Conservation (phyloP, 192 early-diverging fungal species). For the Mortierella hygrophila region DNA sequence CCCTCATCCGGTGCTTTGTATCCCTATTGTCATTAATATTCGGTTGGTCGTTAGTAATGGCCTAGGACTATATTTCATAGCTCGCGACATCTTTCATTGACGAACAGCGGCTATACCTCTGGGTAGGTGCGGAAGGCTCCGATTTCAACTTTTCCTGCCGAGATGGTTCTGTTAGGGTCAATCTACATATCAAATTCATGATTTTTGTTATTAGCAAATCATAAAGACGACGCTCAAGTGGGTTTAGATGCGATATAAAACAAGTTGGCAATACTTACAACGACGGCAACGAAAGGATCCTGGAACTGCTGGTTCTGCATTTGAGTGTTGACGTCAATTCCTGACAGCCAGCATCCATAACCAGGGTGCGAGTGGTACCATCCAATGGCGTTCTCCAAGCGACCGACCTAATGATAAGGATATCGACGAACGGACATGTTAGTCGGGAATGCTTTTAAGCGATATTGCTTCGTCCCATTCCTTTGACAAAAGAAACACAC, state of each 20-base stretch:
- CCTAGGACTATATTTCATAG: neutral
- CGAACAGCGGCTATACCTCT: constrained; percentile 61
- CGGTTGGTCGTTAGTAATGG: neutral
- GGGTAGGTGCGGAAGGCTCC: constrained; percentile 99
- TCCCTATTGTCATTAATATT: constrained; percentile 55
- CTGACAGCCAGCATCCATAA: constrained; percentile 99
- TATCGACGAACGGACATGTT: neutral
- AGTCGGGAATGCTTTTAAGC: too few species aligned
- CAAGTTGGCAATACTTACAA: constrained; percentile 65
- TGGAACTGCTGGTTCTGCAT: constrained; percentile 94
- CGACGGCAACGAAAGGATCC: constrained; percentile 96
- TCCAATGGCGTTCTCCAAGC: constrained; percentile 93
- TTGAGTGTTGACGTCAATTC: constrained; percentile 97
- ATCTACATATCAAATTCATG: constrained; percentile 65
- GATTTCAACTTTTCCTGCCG: constrained; percentile 96
- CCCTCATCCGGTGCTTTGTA: constrained; percentile 85
- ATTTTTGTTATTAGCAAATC: neutral
- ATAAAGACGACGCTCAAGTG: neutral
- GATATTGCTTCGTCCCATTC: too few species aligned
- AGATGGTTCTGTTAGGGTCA: constrained; percentile 97
- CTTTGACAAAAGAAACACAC: neutral
- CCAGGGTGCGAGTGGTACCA: constrained; percentile 99
- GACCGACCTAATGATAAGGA: constrained; percentile 72
- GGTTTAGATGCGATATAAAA: too few species aligned
- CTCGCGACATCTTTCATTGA: neutral